phyloP scores from a whole-genome alignment of 352 stramenopile species.

The Globisporangium canariense region DNA sequence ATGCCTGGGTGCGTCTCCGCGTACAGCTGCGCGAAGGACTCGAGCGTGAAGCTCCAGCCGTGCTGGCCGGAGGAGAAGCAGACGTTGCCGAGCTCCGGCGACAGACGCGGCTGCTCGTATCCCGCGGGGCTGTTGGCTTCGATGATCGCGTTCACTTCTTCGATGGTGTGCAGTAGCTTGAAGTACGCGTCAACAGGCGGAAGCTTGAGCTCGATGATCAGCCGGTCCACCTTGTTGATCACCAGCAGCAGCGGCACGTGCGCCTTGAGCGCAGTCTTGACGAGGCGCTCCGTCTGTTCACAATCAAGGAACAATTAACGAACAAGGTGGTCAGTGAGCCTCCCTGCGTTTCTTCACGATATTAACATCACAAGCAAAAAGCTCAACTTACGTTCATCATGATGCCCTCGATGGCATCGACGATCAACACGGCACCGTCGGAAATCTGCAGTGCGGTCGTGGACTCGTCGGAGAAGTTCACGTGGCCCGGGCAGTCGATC shows the following conservation, averaged over 20 bases:
- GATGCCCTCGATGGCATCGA: constrained; percentile 98
- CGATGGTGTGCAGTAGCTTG: constrained; percentile 96
- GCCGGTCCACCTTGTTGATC: constrained; percentile 98
- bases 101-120: constrained; percentile 62
- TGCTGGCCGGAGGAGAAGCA: constrained; percentile 96
- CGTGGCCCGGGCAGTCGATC: constrained; percentile 96
- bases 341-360: not conserved
- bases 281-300: constrained; percentile 90
- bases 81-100: constrained; percentile 95
- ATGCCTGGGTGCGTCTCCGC: constrained; percentile 73
- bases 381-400: constrained; percentile 90
- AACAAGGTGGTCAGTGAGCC: not conserved
- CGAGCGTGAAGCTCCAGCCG: constrained; percentile 96
- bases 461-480: constrained; percentile 97
- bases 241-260: constrained; percentile 90
- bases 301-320: not conserved
- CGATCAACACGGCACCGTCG: constrained; percentile 94
- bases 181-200: constrained; percentile 97
- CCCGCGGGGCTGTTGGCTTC: constrained; percentile 51
- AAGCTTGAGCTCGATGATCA: constrained; percentile 99
- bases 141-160: constrained; percentile 95
- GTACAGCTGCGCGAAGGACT: constrained; percentile 93
- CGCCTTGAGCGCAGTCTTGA: constrained; percentile 91
- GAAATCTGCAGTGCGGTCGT: constrained; percentile 91
- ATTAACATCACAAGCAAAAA: not conserved